Evolutionary conservation across 192 early-diverging fungal species (phyloP), one percentile per base, ranked within the genome.

Genomic region (Pilaira anomala): DNA sequence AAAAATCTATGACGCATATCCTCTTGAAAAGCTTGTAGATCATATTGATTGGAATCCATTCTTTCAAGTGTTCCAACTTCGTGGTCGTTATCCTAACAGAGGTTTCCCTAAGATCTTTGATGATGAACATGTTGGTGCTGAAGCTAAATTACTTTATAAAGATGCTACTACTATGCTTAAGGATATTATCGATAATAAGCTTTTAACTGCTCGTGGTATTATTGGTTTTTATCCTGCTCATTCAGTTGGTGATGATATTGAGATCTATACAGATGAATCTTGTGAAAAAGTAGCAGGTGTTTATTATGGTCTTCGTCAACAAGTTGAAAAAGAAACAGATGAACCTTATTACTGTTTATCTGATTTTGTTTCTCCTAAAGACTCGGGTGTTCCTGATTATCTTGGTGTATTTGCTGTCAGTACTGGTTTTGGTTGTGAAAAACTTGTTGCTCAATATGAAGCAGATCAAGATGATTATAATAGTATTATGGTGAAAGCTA

Each of bases 11-110:
- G 77, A 89, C 51, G 80, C 92, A 62, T 83, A 86, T 73, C 89
- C 92, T 55, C 83, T 98, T 48, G 79, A 83, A 48, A 70, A 79
- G 41, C 76, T 98, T 14, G 67, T 93, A 25, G 75, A 83, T n/a
- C 91, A 90, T 65, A 96, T 98, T 52, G 95, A 98, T 75, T 98
- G 95, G 94, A 98, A 94, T 57, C 95, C 95, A 29, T 98, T 98
- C 86, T 98, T 98, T 85, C 95, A 98, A 73, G 93, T 93, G 14
- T 98, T 92, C 77, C 95, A 98, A 78, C 80, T 98, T 22, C 84
- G 95, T 24, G 95, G 95, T 57, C 91, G 89, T 67, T 97, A 97
- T 68, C 95, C 95, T 18, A 97, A 97, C 81, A 90, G 95, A 61
- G 94, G 95, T 24, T 98, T 86, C 70, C 95, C 95, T 65, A 96